Evolutionary conservation across 2,329 filamentous ascomycete genomes (phyloP).

Genomic region (Fusarium zealandicum): DNA sequence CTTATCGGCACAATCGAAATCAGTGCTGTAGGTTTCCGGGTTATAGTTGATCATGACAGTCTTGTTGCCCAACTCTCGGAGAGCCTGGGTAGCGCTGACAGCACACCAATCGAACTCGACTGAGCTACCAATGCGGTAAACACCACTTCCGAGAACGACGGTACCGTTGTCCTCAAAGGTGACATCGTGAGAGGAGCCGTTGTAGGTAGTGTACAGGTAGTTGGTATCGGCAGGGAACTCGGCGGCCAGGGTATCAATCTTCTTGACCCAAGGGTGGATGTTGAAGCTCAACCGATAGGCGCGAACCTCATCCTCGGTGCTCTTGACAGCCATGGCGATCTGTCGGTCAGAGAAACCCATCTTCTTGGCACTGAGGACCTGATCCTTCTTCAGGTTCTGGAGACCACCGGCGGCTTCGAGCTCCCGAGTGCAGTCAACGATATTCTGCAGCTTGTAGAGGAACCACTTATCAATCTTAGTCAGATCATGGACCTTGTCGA

Average conservation of each 20-base stretch:
- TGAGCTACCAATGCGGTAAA: conserved; percentile 96
- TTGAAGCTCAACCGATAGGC: conserved; percentile 84
- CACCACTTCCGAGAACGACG: conserved; percentile 89
- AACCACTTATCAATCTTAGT: conserved; percentile 99
- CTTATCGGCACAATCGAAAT: conserved; percentile 88
- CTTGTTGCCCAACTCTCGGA: conserved; percentile 90
- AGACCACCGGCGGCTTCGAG: conserved; percentile 85
- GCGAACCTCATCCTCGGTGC: conserved; percentile 88
- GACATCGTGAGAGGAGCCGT: conserved; percentile 91
- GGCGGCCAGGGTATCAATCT: conserved; percentile 95
- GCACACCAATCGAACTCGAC: conserved; percentile 99
- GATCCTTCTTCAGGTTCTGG: conserved; percentile 84
- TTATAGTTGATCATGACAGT: conserved; percentile 97
- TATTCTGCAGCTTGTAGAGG: conserved; percentile 96
- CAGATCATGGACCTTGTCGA: conserved; percentile 89
- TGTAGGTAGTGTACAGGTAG: conserved; percentile 98
- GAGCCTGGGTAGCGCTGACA: conserved; percentile 84
- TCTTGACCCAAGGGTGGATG: conserved; percentile 96
- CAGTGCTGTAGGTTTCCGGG: conserved; percentile 81
- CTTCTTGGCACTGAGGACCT: conserved; percentile 92
- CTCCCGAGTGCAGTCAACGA: conserved; percentile 88
- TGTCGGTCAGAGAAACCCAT: conserved; percentile 97
- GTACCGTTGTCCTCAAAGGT: conserved; percentile 92
- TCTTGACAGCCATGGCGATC: conserved; percentile 85
- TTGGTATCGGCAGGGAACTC: conserved; percentile 96